These are phyloP conservation scores for Saccharomycopsis malanga DNA, from an alignment of 805 yeast genomes.

Conservation along the genomic window DNA sequence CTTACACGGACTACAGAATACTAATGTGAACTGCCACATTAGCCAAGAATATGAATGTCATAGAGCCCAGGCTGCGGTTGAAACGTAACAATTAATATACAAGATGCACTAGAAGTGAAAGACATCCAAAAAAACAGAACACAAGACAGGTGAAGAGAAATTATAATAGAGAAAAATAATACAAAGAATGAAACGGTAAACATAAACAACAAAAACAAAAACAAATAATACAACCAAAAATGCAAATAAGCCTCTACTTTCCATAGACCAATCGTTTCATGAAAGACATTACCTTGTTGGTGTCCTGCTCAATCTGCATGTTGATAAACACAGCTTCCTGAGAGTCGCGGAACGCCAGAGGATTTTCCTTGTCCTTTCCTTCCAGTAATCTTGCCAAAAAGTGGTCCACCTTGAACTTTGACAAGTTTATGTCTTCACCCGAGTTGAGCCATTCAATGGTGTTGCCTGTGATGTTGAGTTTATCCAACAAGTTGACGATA, in stretches of 20 bases:
- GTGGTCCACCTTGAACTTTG: constrained; percentile 5
- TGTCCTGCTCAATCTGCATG: constrained; percentile 17
- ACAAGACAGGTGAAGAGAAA: neutral
- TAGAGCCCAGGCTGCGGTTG: no score
- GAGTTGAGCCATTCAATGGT: constrained; percentile 3
- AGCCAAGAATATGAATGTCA: no score
- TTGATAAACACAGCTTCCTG: constrained; percentile 11
- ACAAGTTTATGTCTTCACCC: constrained; percentile 11
- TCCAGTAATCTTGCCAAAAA: neutral
- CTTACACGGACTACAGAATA: no score
- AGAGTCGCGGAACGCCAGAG: neutral
- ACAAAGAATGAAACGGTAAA: neutral
- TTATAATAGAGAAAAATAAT: no score
- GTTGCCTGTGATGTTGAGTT: constrained; percentile 16
- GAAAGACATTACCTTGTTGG: constrained; percentile 3
- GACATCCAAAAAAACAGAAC: no score
- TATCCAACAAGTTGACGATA: constrained; percentile 45
- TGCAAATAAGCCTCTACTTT: neutral
- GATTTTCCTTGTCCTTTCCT: neutral
- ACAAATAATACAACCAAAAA: neutral
- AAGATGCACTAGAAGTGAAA: no score
- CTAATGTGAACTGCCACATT: no score
- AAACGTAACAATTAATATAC: no score
- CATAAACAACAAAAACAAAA: neutral
- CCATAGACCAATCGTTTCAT: constrained; percentile 6